Base-by-base conservation (phyloP, 805 yeast genomes). In the Komagataella kurtzmanii region DNA sequence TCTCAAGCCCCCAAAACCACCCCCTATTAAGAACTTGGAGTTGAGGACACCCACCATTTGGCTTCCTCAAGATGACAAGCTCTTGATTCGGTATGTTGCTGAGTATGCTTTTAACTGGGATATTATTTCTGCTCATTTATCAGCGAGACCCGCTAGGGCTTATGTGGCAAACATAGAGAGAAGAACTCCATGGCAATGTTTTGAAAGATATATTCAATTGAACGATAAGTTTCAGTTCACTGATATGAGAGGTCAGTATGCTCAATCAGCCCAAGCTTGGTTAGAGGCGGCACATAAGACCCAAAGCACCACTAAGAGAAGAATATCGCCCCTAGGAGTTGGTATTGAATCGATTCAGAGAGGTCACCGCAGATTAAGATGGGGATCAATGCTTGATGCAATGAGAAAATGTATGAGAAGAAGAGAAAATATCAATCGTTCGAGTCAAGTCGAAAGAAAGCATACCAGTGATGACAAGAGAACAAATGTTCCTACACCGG, bases 121-220 rank as follows among this genome's bases (percentile, higher is more conserved):
- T 54, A 76, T 90, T 50, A 88, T 93, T 19, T 81, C 97, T 2
- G 85, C 90, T 6, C 87, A 85, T 61, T 70, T 93, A 63, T 76
- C 85, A 47, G 75, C 83, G 2, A 72, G 76, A 50, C 77, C 88
- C 2, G 77, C 88, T 0, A 74, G 80, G 56, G 78, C 83, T 12
- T 89, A 88, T 64, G 77, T 81, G 44, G 85, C 98, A 0, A 89
- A 88, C 60, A 88, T 89, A 53, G 98, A 93, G 65, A 78, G 97
- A 60, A 77, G 99, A 60, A 93, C 98, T 0, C 95, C 99, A 0
- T 93, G 99, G 99, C 98, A 91, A 64, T 91, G 98, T 64, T 93
- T 93, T 69, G 99, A 93, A 66, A 73, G 99, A 57, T 93, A 91
- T 72, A 83, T 90, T 54, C 98, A 91, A 68, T 73, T 93, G 57